Percentiles rank a stretch among this genome's conserved stretches.
Evolutionary conservation across 768 basidiomycete genomes (phyloP).

Genomic region (Boletus sensibilis): DNA sequence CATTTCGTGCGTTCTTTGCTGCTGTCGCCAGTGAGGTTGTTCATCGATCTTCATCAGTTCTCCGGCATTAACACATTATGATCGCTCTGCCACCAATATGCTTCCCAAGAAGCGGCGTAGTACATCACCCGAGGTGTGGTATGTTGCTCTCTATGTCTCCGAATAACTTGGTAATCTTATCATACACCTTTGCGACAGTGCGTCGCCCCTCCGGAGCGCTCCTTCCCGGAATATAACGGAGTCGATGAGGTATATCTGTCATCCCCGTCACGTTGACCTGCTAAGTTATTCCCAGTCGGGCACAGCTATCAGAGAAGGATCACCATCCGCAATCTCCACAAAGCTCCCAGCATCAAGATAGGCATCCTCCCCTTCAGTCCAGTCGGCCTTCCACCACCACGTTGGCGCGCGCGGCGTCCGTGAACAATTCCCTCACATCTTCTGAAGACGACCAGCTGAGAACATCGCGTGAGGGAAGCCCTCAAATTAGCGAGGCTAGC

Average conservation of each 20-base stretch:
- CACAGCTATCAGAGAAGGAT: conserved; percentile 22
- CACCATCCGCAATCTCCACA: conserved; percentile 8
- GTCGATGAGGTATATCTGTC: conserved; percentile 28
- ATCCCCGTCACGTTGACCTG: neutral
- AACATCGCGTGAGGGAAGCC: conserved; percentile 31
- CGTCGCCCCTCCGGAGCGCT: conserved; percentile 10
- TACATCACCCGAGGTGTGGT: conserved; percentile 31
- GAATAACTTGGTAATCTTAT: conserved; percentile 10
- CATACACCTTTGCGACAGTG: conserved; percentile 9
- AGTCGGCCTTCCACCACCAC: conserved; percentile 8
- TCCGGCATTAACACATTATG: conserved; percentile 28
- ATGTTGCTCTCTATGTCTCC: conserved; percentile 11
- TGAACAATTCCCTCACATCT: conserved; percentile 20
- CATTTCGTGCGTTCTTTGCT: conserved; percentile 30
- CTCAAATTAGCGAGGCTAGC: conserved; percentile 33
- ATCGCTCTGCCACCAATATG: conserved; percentile 29
- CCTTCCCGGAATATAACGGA: conserved; percentile 23
- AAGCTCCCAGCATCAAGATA: conserved; percentile 15
- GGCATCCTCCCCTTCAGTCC: conserved; percentile 1
- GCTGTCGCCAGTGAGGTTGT: conserved; percentile 7
- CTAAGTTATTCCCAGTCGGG: conserved; percentile 21
- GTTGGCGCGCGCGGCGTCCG: conserved; percentile 17
- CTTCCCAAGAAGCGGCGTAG: conserved; percentile 35
- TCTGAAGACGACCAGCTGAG: conserved; percentile 32
- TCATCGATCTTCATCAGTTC: conserved; percentile 26